Conservation (phyloP, 306 rosid genomes). For the Acacia acuminata region DNA sequence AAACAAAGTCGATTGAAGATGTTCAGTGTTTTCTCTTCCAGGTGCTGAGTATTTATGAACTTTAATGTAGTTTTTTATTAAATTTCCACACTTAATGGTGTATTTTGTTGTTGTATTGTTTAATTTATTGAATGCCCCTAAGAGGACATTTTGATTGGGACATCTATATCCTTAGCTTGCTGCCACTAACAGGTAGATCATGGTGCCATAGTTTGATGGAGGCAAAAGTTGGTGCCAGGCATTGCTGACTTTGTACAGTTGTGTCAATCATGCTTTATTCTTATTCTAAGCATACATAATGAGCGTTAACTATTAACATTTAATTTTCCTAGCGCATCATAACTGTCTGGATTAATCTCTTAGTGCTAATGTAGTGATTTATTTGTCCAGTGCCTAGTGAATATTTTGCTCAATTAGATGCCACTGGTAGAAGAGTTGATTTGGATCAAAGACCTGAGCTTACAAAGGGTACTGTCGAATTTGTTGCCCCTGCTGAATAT, state of each 20-base stretch:
- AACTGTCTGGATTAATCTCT: constrained; percentile 12
- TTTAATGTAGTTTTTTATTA: background rate
- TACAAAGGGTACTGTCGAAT: constrained; percentile 85
- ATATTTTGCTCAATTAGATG: constrained; percentile 91
- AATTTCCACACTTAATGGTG: background rate
- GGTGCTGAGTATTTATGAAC: constrained; percentile 19
- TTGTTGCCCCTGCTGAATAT: constrained; percentile 98
- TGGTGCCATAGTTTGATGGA: background rate
- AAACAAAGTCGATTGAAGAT: no score
- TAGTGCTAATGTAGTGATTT: constrained; percentile 27
- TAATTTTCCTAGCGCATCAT: constrained; percentile 9
- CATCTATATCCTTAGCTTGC: constrained; percentile 20
- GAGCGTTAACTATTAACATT: constrained; percentile 24
- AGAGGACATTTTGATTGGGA: background rate
- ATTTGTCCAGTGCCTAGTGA: constrained; percentile 83
- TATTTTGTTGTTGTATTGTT: constrained; percentile 3
- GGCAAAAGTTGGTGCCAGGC: constrained; percentile 26
- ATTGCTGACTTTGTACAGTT: constrained; percentile 5
- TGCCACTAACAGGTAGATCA: constrained; percentile 5
- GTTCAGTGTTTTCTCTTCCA: background rate
- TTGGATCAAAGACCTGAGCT: constrained; percentile 94
- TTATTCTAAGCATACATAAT: constrained; percentile 13
- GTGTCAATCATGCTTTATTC: constrained; percentile 10
- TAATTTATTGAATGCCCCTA: constrained; percentile 6
- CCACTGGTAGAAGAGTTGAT: constrained; percentile 87